Evolutionary conservation across 805 yeast genomes (phyloP).

Genomic region (Candida odintsovae): DNA sequence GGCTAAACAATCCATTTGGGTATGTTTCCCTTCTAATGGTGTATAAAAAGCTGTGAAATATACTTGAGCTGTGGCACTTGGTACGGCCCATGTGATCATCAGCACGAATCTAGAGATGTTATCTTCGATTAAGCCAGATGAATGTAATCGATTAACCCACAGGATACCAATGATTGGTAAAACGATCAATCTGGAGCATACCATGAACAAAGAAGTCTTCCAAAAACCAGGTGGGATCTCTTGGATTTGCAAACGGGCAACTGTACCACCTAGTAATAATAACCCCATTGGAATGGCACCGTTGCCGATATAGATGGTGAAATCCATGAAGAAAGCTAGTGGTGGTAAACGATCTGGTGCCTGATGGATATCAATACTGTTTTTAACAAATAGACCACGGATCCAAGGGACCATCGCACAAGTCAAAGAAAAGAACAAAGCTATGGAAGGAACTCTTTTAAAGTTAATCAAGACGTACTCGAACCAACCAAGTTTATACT

Average conservation of each 20-base stretch:
- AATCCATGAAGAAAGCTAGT: conserved; percentile 78
- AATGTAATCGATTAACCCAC: conserved; percentile 54
- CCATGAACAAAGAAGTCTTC: conserved; percentile 56
- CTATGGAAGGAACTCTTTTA: conserved; percentile 63
- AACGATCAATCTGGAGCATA: conserved; percentile 52
- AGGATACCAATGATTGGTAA: conserved; percentile 77
- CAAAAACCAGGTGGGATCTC: conserved; percentile 65
- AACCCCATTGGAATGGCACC: conserved; percentile 90
- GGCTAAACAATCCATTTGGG: conserved; percentile 81
- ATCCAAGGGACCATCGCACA: conserved; percentile 87
- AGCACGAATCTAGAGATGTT: conserved; percentile 64
- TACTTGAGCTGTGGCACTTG: conserved; percentile 83
- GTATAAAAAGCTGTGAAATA: conserved; percentile 86
- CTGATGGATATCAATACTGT: conserved; percentile 43
- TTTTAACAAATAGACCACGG: conserved; percentile 58
- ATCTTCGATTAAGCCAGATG: conserved; percentile 57
- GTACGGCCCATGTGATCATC: conserved; percentile 71
- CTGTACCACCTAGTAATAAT: conserved; percentile 78
- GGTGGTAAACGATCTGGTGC: conserved; percentile 90
- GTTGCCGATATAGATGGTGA: conserved; percentile 70
- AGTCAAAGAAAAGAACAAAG: conserved; percentile 58
- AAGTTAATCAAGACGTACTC: conserved; percentile 43
- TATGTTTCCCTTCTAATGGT: conserved; percentile 47
- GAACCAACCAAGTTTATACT: conserved; percentile 27
- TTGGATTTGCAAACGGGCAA: conserved; percentile 63